These are phyloP conservation scores for Lactifluus rugatus DNA, from an alignment of 768 basidiomycete genomes.

Conservation along the genomic window DNA sequence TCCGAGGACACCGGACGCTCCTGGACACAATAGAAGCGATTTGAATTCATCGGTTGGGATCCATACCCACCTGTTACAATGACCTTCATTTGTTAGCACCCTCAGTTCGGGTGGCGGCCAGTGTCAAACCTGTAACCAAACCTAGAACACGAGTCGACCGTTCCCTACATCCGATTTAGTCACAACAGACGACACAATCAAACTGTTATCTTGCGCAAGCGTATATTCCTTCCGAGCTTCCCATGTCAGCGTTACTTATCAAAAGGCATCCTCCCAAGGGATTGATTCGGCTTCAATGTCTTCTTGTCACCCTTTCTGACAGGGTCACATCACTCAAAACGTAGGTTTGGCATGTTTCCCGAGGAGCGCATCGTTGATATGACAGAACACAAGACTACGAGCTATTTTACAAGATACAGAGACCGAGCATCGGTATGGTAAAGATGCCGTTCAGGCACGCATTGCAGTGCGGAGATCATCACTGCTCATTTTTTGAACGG, in stretches of 20 bases:
- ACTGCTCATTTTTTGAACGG: slow-evolving; percentile 5
- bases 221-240: no score
- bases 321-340: background rate
- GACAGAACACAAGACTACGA: background rate
- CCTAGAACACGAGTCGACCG: no score
- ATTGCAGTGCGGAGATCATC: background rate
- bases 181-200: no score
- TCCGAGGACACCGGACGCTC: slow-evolving; percentile 89
- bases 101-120: background rate
- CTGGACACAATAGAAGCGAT: slow-evolving; percentile 31
- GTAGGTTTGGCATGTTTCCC: background rate
- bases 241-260: no score
- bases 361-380: background rate
- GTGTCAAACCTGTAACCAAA: no score
- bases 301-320: background rate
- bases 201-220: no score
- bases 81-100: slow-evolving; percentile 36
- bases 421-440: background rate
- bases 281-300: no score
- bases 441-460: background rate
- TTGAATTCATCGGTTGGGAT: background rate
- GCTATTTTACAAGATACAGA: background rate
- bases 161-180: no score
- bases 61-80: slow-evolving; percentile 41
- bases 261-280: no score